Conservation (phyloP, 768 basidiomycete species). For the Lactarius deliciosus region DNA sequence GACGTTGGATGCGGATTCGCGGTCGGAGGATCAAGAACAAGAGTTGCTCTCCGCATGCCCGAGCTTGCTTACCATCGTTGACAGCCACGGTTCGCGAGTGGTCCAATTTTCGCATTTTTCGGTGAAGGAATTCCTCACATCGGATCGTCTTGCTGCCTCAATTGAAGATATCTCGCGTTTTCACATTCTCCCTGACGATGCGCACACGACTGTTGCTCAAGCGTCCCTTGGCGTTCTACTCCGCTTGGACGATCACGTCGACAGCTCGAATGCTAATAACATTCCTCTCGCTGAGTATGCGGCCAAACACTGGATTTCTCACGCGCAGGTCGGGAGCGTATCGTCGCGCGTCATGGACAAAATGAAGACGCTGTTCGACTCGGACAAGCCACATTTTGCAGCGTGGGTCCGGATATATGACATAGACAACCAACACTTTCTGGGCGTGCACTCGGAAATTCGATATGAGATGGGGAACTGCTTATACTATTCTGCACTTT, state of each 20-base stretch:
- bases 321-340: neutral
- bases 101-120: conserved; percentile 1
- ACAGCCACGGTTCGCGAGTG: neutral
- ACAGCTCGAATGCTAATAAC: neutral
- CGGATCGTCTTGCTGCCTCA: neutral
- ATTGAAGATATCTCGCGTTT: neutral
- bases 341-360: neutral
- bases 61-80: neutral
- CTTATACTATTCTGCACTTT: neutral
- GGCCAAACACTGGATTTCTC: neutral
- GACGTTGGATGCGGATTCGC: neutral
- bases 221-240: neutral
- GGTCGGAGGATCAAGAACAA: neutral
- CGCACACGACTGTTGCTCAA: neutral
- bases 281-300: neutral
- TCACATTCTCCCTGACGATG: neutral
- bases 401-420: neutral
- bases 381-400: neutral
- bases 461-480: neutral
- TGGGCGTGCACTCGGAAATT: neutral
- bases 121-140: neutral
- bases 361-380: neutral
- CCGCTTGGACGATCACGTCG: neutral
- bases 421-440: neutral
- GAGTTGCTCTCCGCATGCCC: neutral